phyloP scores from a whole-genome alignment of 371 early-diverging fungal genomes.

The Circinella minor region DNA sequence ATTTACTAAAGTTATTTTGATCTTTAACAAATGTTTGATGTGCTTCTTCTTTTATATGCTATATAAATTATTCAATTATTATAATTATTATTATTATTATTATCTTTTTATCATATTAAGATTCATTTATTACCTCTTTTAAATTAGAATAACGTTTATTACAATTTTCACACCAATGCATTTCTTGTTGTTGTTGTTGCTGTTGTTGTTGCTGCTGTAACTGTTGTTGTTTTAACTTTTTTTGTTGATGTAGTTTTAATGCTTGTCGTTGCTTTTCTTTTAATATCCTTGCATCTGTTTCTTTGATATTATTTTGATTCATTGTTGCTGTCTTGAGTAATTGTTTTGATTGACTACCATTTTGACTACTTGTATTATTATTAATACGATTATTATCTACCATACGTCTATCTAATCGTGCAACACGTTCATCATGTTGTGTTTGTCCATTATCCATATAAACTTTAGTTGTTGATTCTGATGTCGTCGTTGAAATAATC shows the following conservation, averaged over 20 bases:
- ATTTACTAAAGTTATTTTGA: slow-evolving; percentile 37
- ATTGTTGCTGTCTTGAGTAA: slow-evolving; percentile 11
- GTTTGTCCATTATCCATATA: slow-evolving; percentile 19
- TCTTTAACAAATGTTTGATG: slow-evolving; percentile 41
- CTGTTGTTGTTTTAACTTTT: slow-evolving; percentile 6
- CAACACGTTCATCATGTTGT: slow-evolving; percentile 32
- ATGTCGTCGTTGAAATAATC: slow-evolving; percentile 19
- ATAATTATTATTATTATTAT: too few relatives aligned
- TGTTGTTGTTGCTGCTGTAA: slow-evolving; percentile 6
- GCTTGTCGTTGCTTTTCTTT: slow-evolving; percentile 13
- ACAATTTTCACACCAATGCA: slow-evolving; percentile 48
- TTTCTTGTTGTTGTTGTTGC: slow-evolving; percentile 17
- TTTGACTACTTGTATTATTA: too few relatives aligned
- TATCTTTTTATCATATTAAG: too few relatives aligned
- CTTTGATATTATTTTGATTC: slow-evolving; percentile 10
- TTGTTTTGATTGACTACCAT: neutral
- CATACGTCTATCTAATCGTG: slow-evolving; percentile 36
- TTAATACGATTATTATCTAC: slow-evolving; percentile 28
- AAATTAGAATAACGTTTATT: slow-evolving; percentile 29
- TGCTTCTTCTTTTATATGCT: slow-evolving; percentile 39
- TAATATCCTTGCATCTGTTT: slow-evolving; percentile 9
- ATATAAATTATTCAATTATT: neutral
- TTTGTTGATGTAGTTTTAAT: slow-evolving; percentile 8
- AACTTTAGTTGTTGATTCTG: slow-evolving; percentile 14
- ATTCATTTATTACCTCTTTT: slow-evolving; percentile 30